Evolutionary conservation across 2,329 filamentous ascomycete genomes (phyloP).

Genomic region (Conoideocrella luteorostrata): DNA sequence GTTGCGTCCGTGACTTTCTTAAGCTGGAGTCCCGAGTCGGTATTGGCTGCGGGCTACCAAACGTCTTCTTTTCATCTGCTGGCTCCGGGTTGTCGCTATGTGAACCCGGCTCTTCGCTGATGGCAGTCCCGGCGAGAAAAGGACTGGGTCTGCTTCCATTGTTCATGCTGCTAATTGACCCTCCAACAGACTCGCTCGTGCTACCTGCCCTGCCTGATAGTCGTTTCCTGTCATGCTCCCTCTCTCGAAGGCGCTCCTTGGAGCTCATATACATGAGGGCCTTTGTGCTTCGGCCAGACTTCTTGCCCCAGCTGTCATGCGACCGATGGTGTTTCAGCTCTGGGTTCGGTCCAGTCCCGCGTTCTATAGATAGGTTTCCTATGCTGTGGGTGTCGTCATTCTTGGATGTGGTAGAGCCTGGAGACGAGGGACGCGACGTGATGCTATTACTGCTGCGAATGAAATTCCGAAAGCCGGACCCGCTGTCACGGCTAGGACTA

Average conservation of each 20-base stretch:
- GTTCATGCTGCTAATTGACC: constrained; percentile 23
- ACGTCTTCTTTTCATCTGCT: constrained; percentile 14
- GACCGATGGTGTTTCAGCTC: constrained; percentile 49
- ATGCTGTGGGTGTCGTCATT: constrained; percentile 56
- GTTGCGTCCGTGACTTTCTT: constrained; percentile 46
- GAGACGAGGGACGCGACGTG: constrained; percentile 52
- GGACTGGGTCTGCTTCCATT: constrained; percentile 34
- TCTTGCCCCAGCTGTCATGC: constrained; percentile 57
- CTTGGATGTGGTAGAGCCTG: constrained; percentile 46
- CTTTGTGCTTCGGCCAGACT: constrained; percentile 44
- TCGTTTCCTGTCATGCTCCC: constrained; percentile 56
- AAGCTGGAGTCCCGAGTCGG: constrained; percentile 64
- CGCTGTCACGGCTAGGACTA: constrained; percentile 42
- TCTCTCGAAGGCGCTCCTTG: constrained; percentile 58
- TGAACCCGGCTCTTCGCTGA: constrained; percentile 45
- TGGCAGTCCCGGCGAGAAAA: constrained; percentile 46
- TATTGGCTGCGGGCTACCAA: constrained; percentile 46
- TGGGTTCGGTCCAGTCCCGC: constrained; percentile 38
- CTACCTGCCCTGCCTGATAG: constrained; percentile 25
- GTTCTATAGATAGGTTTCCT: constrained; percentile 58
- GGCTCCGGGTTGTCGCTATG: constrained; percentile 18
- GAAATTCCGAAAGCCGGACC: constrained; percentile 53
- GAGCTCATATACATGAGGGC: constrained; percentile 70
- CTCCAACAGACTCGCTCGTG: constrained; percentile 15
- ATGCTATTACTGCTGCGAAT: constrained; percentile 43